Percentiles rank a stretch among this genome's conserved stretches.
Evolutionary conservation across 495 filamentous ascomycete genomes (phyloP).

Genomic region (Podospora australis): DNA sequence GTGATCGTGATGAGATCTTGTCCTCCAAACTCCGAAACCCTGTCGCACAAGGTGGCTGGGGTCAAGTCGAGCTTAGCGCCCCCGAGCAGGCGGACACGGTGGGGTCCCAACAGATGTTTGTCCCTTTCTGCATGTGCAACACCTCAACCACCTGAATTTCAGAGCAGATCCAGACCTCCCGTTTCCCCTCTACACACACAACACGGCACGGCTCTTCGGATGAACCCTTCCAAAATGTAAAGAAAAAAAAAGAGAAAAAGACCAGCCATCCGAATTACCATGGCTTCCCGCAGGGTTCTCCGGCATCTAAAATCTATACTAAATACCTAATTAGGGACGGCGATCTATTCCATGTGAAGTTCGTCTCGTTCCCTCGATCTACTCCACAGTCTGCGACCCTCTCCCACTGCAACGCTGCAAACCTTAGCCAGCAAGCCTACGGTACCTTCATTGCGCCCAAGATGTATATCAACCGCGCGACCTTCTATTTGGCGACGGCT

Average conservation of each 20-base stretch:
- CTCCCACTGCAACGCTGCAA: not conserved
- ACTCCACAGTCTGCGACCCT: not conserved
- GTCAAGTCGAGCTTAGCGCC: not conserved
- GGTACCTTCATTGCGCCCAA: not conserved
- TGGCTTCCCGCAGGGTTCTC: too few species aligned
- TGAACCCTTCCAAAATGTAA: too few species aligned
- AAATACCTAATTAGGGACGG: not conserved
- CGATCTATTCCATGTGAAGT: not conserved
- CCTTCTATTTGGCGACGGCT: constrained; percentile 3
- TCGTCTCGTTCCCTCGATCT: not conserved
- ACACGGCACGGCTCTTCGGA: too few species aligned
- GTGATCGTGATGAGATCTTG: not conserved
- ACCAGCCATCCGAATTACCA: constrained; percentile 19
- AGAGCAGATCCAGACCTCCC: not conserved
- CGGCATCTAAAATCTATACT: too few species aligned
- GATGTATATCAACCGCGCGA: not conserved
- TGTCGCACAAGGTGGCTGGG: not conserved
- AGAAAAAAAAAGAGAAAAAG: not conserved
- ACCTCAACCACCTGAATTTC: not conserved
- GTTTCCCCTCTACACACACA: not conserved
- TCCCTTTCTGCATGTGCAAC: not conserved
- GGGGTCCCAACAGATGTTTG: too few species aligned
- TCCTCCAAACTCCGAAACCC: not conserved
- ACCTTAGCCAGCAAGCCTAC: not conserved
- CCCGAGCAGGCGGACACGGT: not conserved